phyloP scores from a whole-genome alignment of 148 eudicot species.

The Diospyros kaki region DNA sequence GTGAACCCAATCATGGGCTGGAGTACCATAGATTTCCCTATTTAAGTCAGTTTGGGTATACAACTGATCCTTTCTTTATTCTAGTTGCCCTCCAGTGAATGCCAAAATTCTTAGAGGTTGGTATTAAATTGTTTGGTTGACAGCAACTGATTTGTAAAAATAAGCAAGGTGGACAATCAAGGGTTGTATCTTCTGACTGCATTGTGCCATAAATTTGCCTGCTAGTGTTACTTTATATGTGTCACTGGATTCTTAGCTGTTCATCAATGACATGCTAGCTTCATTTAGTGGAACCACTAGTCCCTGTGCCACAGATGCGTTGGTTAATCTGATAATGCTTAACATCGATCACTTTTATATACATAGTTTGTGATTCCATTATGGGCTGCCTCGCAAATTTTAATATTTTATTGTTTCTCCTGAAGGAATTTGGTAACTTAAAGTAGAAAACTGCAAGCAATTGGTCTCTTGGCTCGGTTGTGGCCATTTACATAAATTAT shows the following conservation, averaged over 20 bases:
- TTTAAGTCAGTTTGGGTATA: not conserved
- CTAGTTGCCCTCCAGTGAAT: not conserved
- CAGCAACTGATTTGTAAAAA: not conserved
- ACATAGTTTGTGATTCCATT: slow-evolving; percentile 1
- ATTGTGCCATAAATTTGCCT: not conserved
- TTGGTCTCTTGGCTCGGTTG: not conserved
- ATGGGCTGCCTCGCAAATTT: not conserved
- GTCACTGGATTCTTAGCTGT: not conserved
- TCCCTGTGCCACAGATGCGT: not conserved
- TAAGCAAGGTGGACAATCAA: not conserved
- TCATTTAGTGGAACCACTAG: not conserved
- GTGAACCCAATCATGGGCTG: not conserved
- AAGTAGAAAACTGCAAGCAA: not conserved
- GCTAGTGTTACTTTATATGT: not conserved
- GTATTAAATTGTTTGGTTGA: not conserved
- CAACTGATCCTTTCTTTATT: not conserved
- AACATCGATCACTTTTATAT: not conserved
- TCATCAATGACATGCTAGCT: not conserved
- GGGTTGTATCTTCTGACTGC: not conserved
- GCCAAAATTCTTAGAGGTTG: not conserved
- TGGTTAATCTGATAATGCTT: not conserved
- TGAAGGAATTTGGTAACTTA: not conserved
- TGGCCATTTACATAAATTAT: not conserved
- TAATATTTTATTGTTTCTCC: not conserved
- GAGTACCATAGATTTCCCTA: not conserved